Percentiles rank a stretch among this genome's conserved stretches.
These are phyloP conservation scores for Penstemon barbatus DNA, from an alignment of 257 asterid genomes.

Conservation along the genomic window DNA sequence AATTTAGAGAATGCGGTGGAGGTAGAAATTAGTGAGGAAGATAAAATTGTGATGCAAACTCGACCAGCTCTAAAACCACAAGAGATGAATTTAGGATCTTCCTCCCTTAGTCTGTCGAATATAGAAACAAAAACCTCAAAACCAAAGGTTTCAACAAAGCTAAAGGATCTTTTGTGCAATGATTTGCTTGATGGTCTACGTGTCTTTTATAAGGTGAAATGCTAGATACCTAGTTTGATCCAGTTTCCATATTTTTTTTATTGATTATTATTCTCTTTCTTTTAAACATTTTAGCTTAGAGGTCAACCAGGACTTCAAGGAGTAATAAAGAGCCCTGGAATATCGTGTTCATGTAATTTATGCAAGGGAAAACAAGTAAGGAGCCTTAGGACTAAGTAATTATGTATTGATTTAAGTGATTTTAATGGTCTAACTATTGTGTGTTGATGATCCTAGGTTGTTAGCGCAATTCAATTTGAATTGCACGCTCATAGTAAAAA, in stretches of 20 bases:
- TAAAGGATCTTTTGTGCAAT: constrained; percentile 78
- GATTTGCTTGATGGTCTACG: constrained; percentile 79
- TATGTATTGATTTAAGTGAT: constrained; percentile 12
- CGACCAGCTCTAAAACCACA: constrained; percentile 51
- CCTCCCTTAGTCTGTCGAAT: no score
- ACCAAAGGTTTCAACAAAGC: constrained; percentile 47
- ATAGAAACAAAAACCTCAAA: no score
- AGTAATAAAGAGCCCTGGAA: no score
- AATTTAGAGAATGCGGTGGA: no score
- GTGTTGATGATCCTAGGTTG: constrained; percentile 48
- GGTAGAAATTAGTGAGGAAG: constrained; percentile 3
- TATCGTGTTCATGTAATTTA: no score
- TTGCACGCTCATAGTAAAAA: constrained; percentile 71
- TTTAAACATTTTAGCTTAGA: constrained; percentile 44
- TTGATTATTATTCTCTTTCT: constrained; percentile 15
- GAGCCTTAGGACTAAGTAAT: neutral
- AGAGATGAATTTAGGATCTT: constrained; percentile 36
- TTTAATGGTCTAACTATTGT: constrained; percentile 23
- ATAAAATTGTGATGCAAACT: constrained; percentile 25
- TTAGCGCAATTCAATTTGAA: constrained; percentile 78
- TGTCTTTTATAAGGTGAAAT: constrained; percentile 69
- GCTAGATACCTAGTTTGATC: neutral
- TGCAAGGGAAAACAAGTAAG: constrained; percentile 69
- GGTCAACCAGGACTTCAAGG: no score
- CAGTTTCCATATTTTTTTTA: constrained; percentile 4